A percentile compares a stretch with the other conserved stretches of the same genome.
phyloP scores from a whole-genome alignment of 1,284 basidiomycete species.

The Trichosporon asahii region DNA sequence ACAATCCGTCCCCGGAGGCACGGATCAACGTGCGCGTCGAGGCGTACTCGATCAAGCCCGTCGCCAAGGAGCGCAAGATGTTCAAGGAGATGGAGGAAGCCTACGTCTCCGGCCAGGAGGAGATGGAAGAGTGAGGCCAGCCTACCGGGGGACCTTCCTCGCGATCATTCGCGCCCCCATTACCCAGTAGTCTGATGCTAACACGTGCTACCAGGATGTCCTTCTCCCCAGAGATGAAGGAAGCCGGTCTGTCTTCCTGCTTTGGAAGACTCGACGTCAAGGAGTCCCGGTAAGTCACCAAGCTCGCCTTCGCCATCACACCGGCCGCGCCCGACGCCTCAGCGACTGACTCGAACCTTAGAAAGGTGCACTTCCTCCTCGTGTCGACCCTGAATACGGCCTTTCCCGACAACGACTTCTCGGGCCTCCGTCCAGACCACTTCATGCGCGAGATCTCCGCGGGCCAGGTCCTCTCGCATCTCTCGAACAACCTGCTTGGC shows the following conservation, averaged over 20 bases:
- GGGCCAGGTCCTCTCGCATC: slow-evolving; percentile 49
- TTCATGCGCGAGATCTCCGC: slow-evolving; percentile 78
- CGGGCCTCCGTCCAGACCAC: slow-evolving; percentile 82
- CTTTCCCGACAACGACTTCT: slow-evolving; percentile 97
- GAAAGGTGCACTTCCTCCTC: slow-evolving; percentile 62
- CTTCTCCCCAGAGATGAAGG: slow-evolving; percentile 52
- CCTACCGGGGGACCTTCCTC: neutral
- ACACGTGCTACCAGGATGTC: slow-evolving; percentile 34
- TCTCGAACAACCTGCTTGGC: slow-evolving; percentile 36
- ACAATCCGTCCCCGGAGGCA: slow-evolving; percentile 72
- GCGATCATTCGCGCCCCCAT: neutral
- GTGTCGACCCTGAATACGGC: slow-evolving; percentile 96
- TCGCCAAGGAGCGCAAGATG: slow-evolving; percentile 93
- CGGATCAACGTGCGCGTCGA: slow-evolving; percentile 90
- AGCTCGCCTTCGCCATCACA: slow-evolving; percentile 6
- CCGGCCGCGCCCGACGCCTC: neutral
- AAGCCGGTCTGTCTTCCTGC: slow-evolving; percentile 47
- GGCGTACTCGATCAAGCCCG: slow-evolving; percentile 96
- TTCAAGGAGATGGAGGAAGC: slow-evolving; percentile 86
- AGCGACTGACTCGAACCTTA: slow-evolving; percentile 15
- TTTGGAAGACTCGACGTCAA: slow-evolving; percentile 52
- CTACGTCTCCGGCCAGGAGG: slow-evolving; percentile 57
- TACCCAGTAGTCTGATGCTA: neutral
- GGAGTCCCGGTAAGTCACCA: slow-evolving; percentile 43
- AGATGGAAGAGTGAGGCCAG: slow-evolving; percentile 48